Base-by-base conservation (phyloP, 2,329 filamentous ascomycete species). In the Trichophyton mentagrophytes region DNA sequence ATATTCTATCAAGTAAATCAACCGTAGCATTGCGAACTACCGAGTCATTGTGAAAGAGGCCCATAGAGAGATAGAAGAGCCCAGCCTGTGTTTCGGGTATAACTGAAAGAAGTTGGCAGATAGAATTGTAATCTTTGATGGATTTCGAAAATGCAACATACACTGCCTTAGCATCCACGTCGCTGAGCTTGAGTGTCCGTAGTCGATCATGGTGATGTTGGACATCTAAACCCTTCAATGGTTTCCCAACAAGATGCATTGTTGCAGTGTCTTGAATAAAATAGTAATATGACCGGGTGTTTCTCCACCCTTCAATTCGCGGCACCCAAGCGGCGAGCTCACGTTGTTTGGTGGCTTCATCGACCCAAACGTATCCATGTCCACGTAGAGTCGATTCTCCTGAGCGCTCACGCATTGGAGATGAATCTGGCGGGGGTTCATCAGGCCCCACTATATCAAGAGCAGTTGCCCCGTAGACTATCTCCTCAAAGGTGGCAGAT, bases 261-360 rank as follows among this genome's bases (percentile, higher is more conserved):
- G 72, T 67, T 20, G 74, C 73, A n/a, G 75, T 72, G 61, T 76
- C 89, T 78, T 95, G 89, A 65, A 97, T 92, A 70, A 90, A 97
- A 66, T 89, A 90, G 75, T 95, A 96, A 71, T 99, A 99, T 69
- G 89, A 95, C 63, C 93, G 82, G 0, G 93, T 97, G 65, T 90
- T 95, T 66, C 93, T 85, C 93, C 93, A 99, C 61, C 92, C 93
- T 76, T 99, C 93, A 64, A 99, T 95, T 61, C 93, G 82, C 61
- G 89, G 90, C 55, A 93, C 90, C 63, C 95, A 96, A 2, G 90
- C 92, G 15, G 90, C 88, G 42, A 99, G 82, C 74, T 99, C 93
- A 67, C 86, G 87, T 67, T 88, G 82, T 73, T 90, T 92, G 6
- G 86, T 81, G 46, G 79, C 77, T 61, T 96, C 90, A 67, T 96